Evolutionary conservation across 352 stramenopile genomes (phyloP).

Genomic region (Pythium utonaiense): DNA sequence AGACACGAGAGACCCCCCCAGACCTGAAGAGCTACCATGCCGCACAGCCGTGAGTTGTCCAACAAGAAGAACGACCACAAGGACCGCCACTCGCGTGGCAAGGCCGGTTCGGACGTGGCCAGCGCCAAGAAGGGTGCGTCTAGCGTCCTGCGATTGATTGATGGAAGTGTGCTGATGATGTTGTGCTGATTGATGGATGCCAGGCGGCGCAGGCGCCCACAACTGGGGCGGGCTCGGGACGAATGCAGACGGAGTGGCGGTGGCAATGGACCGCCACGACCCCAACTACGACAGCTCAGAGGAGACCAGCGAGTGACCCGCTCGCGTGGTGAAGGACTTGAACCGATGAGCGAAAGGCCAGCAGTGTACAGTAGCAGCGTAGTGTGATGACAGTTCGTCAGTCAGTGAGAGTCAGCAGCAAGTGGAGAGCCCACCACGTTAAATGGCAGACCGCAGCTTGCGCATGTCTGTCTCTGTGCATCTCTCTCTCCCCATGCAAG

Average conservation of each 20-base stretch:
- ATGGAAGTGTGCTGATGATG: background rate
- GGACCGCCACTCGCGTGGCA: conserved; percentile 76
- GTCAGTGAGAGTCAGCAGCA: background rate
- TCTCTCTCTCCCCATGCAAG: no score
- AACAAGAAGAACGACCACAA: conserved; percentile 88
- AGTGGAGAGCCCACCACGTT: background rate
- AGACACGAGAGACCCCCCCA: background rate
- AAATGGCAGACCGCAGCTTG: background rate
- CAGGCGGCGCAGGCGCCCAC: conserved; percentile 75
- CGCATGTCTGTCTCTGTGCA: background rate
- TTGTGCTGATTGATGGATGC: background rate
- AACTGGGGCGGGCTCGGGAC: conserved; percentile 63
- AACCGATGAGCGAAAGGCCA: no score
- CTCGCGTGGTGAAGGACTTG: no score
- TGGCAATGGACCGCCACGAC: conserved; percentile 61
- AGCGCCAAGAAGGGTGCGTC: conserved; percentile 59
- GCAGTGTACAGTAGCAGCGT: background rate
- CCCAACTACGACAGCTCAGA: conserved; percentile 67
- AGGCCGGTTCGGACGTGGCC: conserved; percentile 32
- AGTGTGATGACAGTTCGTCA: background rate
- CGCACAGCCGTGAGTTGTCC: conserved; percentile 67
- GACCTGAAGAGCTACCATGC: conserved; percentile 43
- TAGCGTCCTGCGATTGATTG: background rate
- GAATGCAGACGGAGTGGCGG: conserved; percentile 33
- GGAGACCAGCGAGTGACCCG: conserved; percentile 3